Evolutionary conservation across 1,284 basidiomycete species (phyloP), one percentile per base, ranked within the genome.

Genomic region (Cutaneotrichosporon sp.): DNA sequence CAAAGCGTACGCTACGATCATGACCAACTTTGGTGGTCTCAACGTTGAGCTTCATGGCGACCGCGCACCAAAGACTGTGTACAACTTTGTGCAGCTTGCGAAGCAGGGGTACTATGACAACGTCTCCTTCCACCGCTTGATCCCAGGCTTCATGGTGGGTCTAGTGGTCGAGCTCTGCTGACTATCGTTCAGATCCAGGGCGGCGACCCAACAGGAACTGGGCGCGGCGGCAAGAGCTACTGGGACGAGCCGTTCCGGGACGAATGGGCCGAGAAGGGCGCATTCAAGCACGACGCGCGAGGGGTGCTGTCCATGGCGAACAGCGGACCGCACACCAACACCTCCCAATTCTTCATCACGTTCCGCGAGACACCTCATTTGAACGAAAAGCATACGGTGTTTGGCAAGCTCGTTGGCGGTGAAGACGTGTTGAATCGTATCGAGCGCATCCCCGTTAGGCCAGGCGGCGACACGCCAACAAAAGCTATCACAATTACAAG

Each of bases 171-270:
- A 4, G 15, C 4, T 3, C 12, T 22, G 20, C 41, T 51, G 43
- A 50, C 47, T 3, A 10, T 49, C 10, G 7, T 10, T 30, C 57
- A 90, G 88, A 83, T 92, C 23, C 92, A 97, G 81, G 92, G 91
- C 1, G 94, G 93, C 42, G 93, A 98, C 72, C 93, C 93, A 2
- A 93, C 90, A 0, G 94, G 96, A 1, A 98, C 93, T 2, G 94
- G 96, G 1, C 79, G 87, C 23, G 96, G 94, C 4, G 94, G 94
- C 7, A 79, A 88, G 66, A 92, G 89, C n/a, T 86, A 84, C 68
- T 98, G 94, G 94, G 91, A 88, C 4, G 88, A 87, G 21, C 87
- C 90, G 5, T 99, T 99, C 76, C 81, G 91, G 51, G 94, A 98
- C 68, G 94, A 97, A 75, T 83, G 87, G 65, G 84, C 86, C 65